Conservation (phyloP, 1,284 basidiomycete genomes). For the Irpex sp. region DNA sequence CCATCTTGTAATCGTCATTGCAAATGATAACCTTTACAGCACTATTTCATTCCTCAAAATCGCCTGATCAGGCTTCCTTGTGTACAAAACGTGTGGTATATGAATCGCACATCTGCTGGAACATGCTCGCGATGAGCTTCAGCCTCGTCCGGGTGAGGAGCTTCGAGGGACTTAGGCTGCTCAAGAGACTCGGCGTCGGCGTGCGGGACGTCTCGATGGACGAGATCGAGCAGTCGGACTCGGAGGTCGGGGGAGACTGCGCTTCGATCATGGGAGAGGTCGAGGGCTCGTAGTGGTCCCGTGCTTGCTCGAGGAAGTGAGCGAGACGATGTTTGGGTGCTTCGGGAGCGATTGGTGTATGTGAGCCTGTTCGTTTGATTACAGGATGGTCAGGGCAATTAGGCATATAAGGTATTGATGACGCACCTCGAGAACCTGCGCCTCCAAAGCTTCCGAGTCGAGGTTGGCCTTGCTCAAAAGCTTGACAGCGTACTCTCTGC, state of each 20-base stretch:
- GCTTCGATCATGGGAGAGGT: conserved; percentile 28
- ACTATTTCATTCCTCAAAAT: too few species aligned
- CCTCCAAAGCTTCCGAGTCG: conserved; percentile 78
- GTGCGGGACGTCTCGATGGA: conserved; percentile 51
- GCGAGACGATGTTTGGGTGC: conserved; percentile 94
- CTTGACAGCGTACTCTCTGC: conserved; percentile 93
- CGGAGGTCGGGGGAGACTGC: not conserved
- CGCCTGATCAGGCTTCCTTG: too few species aligned
- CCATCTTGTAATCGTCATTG: too few species aligned
- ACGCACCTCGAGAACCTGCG: conserved; percentile 85
- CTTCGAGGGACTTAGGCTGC: conserved; percentile 79
- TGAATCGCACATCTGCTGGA: conserved; percentile 97
- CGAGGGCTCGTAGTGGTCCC: conserved; percentile 73
- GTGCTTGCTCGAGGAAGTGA: conserved; percentile 97
- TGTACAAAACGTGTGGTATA: too few species aligned
- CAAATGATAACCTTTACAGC: too few species aligned
- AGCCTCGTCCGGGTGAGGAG: conserved; percentile 86
- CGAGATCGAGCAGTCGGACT: conserved; percentile 12
- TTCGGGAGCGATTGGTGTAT: conserved; percentile 92
- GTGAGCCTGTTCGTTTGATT: conserved; percentile 58
- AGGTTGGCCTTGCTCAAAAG: conserved; percentile 93
- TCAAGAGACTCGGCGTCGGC: conserved; percentile 90
- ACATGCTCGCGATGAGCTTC: conserved; percentile 94
- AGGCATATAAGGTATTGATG: conserved; percentile 9
- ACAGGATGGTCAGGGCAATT: not conserved